phyloP scores from a whole-genome alignment of 257 asterid species.

The Salvia splendens region DNA sequence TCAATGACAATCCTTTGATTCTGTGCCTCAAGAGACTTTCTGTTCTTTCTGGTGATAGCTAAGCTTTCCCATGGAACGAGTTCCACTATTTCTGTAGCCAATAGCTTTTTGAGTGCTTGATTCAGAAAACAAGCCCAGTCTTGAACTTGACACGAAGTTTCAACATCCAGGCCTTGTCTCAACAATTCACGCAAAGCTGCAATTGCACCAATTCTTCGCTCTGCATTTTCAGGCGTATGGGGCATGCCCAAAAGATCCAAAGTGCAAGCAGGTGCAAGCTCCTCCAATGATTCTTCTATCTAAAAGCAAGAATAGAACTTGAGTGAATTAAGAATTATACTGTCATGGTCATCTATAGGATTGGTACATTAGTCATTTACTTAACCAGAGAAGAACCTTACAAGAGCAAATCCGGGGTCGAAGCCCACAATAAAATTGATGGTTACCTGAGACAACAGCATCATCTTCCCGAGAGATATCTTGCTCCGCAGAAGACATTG shows the following conservation, averaged over 20 bases:
- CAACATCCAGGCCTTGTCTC: conserved; percentile 92
- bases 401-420: conserved; percentile 23
- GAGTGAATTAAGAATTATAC: conserved; percentile 29
- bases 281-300: conserved; percentile 98
- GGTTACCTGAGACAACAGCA: conserved; percentile 79
- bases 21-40: conserved; percentile 84
- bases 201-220: conserved; percentile 87
- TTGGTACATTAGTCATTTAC: conserved; percentile 18
- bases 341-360: background rate
- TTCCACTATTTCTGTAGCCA: conserved; percentile 91
- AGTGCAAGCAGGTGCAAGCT: conserved; percentile 98
- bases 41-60: conserved; percentile 82
- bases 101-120: conserved; percentile 84
- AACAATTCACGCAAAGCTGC: conserved; percentile 91
- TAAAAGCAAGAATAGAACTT: conserved; percentile 40
- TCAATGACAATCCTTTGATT: conserved; percentile 89
- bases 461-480: conserved; percentile 85
- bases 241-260: conserved; percentile 92
- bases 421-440: conserved; percentile 23
- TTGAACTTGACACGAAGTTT: conserved; percentile 87
- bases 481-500: conserved; percentile 88
- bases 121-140: conserved; percentile 95
- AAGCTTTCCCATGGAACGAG: conserved; percentile 86
- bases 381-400: conserved; percentile 22
- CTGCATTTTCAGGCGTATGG: conserved; percentile 91